Evolutionary conservation across 1,139 yeast species (phyloP).

Genomic region (Pichia cactophila): DNA sequence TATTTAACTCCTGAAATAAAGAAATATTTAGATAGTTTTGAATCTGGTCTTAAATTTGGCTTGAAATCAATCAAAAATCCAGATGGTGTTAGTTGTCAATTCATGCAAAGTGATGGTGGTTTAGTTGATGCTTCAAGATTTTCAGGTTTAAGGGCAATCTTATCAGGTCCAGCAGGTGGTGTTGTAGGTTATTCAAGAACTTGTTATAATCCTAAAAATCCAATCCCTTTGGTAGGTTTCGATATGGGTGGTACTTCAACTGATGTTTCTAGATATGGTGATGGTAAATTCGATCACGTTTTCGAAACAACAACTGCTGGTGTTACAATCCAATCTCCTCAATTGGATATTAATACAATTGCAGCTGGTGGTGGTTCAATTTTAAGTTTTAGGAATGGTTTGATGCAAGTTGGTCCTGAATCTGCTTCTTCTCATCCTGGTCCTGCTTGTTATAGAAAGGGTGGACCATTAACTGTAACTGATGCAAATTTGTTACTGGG

Average conservation of each 20-base stretch:
- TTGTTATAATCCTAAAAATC: conserved; percentile 36
- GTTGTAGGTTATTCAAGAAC: conserved; percentile 51
- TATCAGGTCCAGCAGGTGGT: conserved; percentile 61
- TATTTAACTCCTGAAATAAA: conserved; percentile 68
- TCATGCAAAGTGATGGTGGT: conserved; percentile 61
- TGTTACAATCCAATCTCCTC: conserved; percentile 49
- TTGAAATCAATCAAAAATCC: conserved; percentile 26
- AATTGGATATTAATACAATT: conserved; percentile 49
- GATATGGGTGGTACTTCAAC: conserved; percentile 63
- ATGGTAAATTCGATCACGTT: conserved; percentile 43
- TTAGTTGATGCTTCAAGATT: conserved; percentile 39
- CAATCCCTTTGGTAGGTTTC: conserved; percentile 45
- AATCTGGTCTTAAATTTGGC: conserved; percentile 51
- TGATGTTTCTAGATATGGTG: conserved; percentile 44
- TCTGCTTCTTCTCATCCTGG: conserved; percentile 60
- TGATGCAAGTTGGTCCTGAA: conserved; percentile 53
- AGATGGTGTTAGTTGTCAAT: conserved; percentile 32
- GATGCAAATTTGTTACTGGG: conserved; percentile 52
- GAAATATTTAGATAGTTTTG: conserved; percentile 52
- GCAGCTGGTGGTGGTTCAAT: conserved; percentile 60
- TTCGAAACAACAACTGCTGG: conserved; percentile 54
- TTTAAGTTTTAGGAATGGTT: conserved; percentile 44
- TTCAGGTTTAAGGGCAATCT: conserved; percentile 45
- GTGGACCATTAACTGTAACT: conserved; percentile 52
- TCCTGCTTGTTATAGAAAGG: conserved; percentile 52